Conservation (phyloP, 768 basidiomycete species). For the Melanogaster broomeanus region DNA sequence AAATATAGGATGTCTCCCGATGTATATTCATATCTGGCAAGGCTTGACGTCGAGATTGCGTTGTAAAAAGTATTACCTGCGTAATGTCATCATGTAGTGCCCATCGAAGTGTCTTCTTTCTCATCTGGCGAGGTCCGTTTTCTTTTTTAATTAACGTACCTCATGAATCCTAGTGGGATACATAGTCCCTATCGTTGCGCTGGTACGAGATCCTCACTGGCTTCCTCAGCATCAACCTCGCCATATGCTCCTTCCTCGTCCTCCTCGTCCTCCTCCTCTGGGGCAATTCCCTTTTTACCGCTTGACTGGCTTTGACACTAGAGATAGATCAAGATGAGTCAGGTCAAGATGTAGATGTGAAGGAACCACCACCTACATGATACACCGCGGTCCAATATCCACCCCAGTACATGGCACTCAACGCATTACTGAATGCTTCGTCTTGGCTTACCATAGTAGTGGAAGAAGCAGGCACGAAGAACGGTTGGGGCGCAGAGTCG, state of each 20-base stretch:
- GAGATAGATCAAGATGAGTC: conserved; percentile 2
- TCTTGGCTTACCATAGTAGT: conserved; percentile 56
- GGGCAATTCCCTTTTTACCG: conserved; percentile 16
- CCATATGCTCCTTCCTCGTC: conserved; percentile 27
- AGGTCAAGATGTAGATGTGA: neutral
- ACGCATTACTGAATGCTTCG: conserved; percentile 74
- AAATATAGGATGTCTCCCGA: conserved; percentile 91
- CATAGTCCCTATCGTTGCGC: conserved; percentile 25
- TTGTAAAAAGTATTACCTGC: conserved; percentile 38
- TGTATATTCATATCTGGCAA: conserved; percentile 84
- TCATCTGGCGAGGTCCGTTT: neutral
- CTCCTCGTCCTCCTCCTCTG: conserved; percentile 32
- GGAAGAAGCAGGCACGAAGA: conserved; percentile 32
- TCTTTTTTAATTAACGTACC: conserved; percentile 14
- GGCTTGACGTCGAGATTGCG: conserved; percentile 84
- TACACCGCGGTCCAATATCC: conserved; percentile 90
- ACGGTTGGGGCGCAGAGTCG: conserved; percentile 23
- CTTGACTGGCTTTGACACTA: conserved; percentile 36
- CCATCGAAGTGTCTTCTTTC: neutral
- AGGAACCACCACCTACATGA: conserved; percentile 51
- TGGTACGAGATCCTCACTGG: conserved; percentile 27
- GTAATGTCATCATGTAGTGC: neutral
- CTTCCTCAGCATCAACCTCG: conserved; percentile 23
- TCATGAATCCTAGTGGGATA: neutral
- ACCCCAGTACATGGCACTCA: conserved; percentile 83